phyloP scores from a whole-genome alignment of 2,329 filamentous ascomycete species.

The Paraphoma chrysanthemicola region DNA sequence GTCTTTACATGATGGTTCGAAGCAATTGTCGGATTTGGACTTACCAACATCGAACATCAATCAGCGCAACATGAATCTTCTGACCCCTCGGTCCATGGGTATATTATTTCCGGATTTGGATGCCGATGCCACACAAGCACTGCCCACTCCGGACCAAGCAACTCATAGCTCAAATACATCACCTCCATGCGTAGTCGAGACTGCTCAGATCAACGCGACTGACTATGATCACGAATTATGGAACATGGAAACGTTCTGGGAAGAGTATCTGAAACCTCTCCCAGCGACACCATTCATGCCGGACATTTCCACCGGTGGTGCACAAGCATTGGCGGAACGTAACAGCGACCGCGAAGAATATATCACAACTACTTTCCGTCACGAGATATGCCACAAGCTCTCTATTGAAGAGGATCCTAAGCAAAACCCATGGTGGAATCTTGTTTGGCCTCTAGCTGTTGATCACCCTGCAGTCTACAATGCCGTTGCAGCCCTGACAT shows the following conservation, averaged over 20 bases:
- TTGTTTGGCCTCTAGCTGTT: constrained; percentile 71
- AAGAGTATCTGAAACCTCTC: constrained; percentile 14
- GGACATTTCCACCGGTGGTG: background rate
- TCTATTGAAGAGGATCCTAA: constrained; percentile 71
- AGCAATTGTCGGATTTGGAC: constrained; percentile 5
- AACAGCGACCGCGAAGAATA: constrained; percentile 6
- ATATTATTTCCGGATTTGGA: constrained; percentile 7
- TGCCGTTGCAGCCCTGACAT: constrained; percentile 70
- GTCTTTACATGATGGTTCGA: no score
- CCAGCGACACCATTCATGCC: no score
- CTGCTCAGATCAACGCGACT: background rate
- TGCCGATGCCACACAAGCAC: constrained; percentile 1
- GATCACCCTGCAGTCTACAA: constrained; percentile 69
- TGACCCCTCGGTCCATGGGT: constrained; percentile 12
- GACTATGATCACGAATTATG: constrained; percentile 16
- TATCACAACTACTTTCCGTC: constrained; percentile 59
- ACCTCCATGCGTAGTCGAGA: background rate
- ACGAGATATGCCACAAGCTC: constrained; percentile 70
- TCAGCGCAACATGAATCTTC: constrained; percentile 7
- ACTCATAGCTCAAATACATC: constrained; percentile 3
- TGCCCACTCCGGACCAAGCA: constrained; percentile 1
- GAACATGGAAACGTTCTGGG: constrained; percentile 21
- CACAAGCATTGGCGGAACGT: background rate
- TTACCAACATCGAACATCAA: constrained; percentile 11
- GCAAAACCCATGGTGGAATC: constrained; percentile 72